Evolutionary conservation across 2,329 filamentous ascomycete species (phyloP).

Genomic region (Cladosporium sp.): DNA sequence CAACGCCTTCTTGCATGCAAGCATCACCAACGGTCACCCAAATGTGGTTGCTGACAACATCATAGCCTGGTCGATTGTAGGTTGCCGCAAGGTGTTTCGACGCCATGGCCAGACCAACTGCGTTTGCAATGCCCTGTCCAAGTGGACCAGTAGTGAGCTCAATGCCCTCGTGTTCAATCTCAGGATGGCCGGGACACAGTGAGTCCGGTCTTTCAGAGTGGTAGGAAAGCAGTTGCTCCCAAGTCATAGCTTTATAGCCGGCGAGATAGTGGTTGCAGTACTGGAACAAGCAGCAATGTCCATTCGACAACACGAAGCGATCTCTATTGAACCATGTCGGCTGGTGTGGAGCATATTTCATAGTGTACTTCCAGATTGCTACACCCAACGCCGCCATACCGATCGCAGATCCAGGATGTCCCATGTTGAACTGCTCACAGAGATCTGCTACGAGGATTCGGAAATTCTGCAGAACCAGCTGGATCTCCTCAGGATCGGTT

Average conservation of each 20-base stretch:
- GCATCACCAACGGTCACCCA: slow-evolving; percentile 58
- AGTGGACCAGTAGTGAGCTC: slow-evolving; percentile 58
- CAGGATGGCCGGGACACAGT: slow-evolving; percentile 47
- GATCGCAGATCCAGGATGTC: slow-evolving; percentile 61
- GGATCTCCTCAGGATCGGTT: slow-evolving; percentile 10
- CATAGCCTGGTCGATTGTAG: slow-evolving; percentile 49
- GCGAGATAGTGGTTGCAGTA: slow-evolving; percentile 41
- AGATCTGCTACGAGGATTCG: slow-evolving; percentile 63
- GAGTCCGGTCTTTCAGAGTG: slow-evolving; percentile 47
- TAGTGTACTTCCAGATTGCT: slow-evolving; percentile 58
- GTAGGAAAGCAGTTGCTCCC: slow-evolving; percentile 54
- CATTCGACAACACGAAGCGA: slow-evolving; percentile 60
- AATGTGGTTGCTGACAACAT: slow-evolving; percentile 49
- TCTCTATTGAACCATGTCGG: slow-evolving; percentile 59
- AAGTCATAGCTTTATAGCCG: slow-evolving; percentile 53
- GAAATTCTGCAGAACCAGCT: slow-evolving; percentile 42
- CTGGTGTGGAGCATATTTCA: slow-evolving; percentile 56
- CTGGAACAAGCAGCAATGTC: slow-evolving; percentile 54
- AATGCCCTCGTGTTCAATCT: slow-evolving; percentile 55
- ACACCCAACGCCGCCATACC: slow-evolving; percentile 61
- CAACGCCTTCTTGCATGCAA: slow-evolving; percentile 56
- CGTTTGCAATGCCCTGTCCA: slow-evolving; percentile 57
- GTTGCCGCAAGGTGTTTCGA: slow-evolving; percentile 52
- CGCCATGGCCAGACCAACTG: slow-evolving; percentile 57
- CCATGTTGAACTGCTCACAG: slow-evolving; percentile 66